A percentile compares a stretch with the other conserved stretches of the same genome.
Evolutionary conservation across 2,329 filamentous ascomycete genomes (phyloP).

Genomic region (Fusarium incarnatum): DNA sequence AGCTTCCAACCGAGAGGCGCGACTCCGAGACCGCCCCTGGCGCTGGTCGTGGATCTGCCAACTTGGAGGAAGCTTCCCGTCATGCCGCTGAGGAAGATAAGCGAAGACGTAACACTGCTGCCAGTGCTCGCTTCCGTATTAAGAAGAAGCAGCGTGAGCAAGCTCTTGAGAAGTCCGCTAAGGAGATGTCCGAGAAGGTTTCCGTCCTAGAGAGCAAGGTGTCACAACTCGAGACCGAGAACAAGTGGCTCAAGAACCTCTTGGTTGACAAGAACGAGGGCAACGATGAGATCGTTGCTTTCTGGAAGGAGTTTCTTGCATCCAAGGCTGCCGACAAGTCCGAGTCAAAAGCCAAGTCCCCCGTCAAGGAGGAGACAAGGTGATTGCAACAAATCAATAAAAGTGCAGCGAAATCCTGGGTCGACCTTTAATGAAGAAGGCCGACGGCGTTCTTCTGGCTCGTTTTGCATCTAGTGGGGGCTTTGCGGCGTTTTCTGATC

Average conservation of each 20-base stretch:
- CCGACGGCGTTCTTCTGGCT: conserved; percentile 43
- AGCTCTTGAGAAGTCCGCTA: conserved; percentile 82
- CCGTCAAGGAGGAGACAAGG: conserved; percentile 45
- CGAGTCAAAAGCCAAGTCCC: conserved; percentile 43
- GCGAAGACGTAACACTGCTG: conserved; percentile 87
- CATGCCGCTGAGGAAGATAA: conserved; percentile 89
- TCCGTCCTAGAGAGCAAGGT: conserved; percentile 77
- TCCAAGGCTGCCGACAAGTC: conserved; percentile 50
- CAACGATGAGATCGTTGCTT: conserved; percentile 63
- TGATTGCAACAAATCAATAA: conserved; percentile 21
- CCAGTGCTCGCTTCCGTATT: conserved; percentile 87
- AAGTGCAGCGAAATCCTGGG: conserved; percentile 29
- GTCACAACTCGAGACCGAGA: conserved; percentile 82
- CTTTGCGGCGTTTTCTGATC: conserved; percentile 42
- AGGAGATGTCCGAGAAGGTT: conserved; percentile 86
- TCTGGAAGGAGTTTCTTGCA: conserved; percentile 63
- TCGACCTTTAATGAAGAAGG: conserved; percentile 29
- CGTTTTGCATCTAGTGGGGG: conserved; percentile 35
- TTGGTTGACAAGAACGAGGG: conserved; percentile 84
- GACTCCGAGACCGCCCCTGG: conserved; percentile 57
- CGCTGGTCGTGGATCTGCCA: conserved; percentile 58
- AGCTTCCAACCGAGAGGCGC: conserved; percentile 57
- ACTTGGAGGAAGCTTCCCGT: conserved; percentile 77
- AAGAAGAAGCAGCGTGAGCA: conserved; percentile 98
- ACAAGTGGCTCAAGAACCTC: conserved; percentile 83